Evolutionary conservation across 2,329 filamentous ascomycete genomes (phyloP).

Genomic region (Dendryphion nanum): DNA sequence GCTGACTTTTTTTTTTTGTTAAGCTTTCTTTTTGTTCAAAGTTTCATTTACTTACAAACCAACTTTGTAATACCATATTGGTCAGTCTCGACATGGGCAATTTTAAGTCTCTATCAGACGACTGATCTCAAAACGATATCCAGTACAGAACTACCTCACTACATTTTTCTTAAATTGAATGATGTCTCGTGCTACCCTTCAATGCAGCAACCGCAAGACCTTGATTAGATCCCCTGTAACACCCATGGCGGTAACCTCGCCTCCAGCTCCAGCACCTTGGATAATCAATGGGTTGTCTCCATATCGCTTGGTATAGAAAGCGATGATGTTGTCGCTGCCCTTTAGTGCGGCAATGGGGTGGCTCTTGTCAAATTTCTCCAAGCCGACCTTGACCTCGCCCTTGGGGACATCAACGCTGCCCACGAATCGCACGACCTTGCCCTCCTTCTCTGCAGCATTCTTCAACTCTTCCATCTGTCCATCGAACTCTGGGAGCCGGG

Average conservation of each 20-base stretch:
- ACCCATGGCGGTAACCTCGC: conserved; percentile 96
- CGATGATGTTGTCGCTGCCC: conserved; percentile 98
- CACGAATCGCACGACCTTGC: conserved; percentile 91
- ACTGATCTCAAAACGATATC: no score
- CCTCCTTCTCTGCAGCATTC: conserved; percentile 76
- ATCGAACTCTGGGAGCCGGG: conserved; percentile 78
- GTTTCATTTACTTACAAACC: no score
- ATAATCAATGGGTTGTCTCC: conserved; percentile 88
- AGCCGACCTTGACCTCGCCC: conserved; percentile 82
- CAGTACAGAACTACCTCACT: no score
- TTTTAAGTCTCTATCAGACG: no score
- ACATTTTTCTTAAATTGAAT: no score
- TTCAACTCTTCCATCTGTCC: conserved; percentile 87
- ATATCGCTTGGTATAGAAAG: conserved; percentile 96
- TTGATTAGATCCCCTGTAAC: conserved; percentile 93
- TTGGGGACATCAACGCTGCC: conserved; percentile 85
- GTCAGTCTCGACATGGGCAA: no score
- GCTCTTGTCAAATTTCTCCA: conserved; percentile 78
- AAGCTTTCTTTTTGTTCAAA: no score
- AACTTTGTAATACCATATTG: no score
- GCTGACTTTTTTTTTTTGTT: no score
- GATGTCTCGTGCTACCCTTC: no score
- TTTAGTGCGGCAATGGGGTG: conserved; percentile 92
- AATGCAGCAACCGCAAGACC: conserved; percentile 70
- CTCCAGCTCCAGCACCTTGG: conserved; percentile 90